Percentiles rank a stretch among this genome's conserved stretches.
Evolutionary conservation across 352 stramenopile genomes (phyloP).

Genomic region (Chrysophaeum taylorii): DNA sequence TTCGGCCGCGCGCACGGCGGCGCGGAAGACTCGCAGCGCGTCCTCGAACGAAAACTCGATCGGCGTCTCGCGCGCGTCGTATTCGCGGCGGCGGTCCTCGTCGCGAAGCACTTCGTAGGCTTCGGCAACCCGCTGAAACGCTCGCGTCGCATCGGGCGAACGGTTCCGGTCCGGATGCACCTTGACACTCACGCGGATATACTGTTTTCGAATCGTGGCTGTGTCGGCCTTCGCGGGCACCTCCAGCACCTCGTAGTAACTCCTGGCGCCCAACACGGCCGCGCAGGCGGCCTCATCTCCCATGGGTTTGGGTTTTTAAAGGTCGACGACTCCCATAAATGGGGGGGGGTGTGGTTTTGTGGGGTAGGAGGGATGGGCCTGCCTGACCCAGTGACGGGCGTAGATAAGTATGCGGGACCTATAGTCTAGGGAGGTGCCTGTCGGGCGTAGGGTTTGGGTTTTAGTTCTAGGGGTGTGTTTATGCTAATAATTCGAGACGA

Average conservation of each 20-base stretch:
- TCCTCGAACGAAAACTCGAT: background rate
- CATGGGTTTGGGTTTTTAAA: too few relatives aligned
- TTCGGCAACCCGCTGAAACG: constrained; percentile 16
- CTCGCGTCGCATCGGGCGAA: constrained; percentile 2
- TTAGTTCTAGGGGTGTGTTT: too few relatives aligned
- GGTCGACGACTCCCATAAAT: too few relatives aligned
- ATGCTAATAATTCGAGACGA: too few relatives aligned
- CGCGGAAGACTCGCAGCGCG: background rate
- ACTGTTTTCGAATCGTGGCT: background rate
- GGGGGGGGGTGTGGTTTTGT: too few relatives aligned
- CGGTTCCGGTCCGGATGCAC: constrained; percentile 21
- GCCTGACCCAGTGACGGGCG: too few relatives aligned
- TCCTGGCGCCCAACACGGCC: background rate
- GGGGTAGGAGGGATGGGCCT: too few relatives aligned
- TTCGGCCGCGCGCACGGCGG: background rate
- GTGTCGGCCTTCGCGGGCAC: background rate
- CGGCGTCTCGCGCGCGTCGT: background rate
- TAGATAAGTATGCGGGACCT: too few relatives aligned
- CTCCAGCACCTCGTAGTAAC: background rate
- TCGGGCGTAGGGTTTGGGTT: too few relatives aligned
- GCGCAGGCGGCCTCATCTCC: too few relatives aligned
- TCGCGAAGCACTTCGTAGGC: constrained; percentile 14
- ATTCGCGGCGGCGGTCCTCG: constrained; percentile 8
- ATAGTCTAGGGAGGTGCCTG: too few relatives aligned
- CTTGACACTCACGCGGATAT: background rate